Evolutionary conservation across 2,329 filamentous ascomycete species (phyloP).

Genomic region (Diaporthe nobilis): DNA sequence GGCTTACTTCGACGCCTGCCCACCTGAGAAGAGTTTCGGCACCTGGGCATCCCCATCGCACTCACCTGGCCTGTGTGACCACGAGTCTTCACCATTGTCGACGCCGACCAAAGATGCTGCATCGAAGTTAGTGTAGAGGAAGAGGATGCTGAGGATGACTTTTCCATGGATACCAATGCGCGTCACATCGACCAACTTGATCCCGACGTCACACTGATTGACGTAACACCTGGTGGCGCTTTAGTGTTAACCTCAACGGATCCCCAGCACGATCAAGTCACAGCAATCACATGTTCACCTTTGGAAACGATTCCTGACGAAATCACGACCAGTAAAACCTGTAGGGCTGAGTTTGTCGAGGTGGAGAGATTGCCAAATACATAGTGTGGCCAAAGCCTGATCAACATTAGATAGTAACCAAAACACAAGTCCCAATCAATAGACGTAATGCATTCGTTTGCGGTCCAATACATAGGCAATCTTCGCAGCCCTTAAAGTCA

Average conservation of each 20-base stretch:
- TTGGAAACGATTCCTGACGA: background rate
- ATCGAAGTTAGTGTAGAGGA: background rate
- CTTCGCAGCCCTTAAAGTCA: no score
- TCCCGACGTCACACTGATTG: background rate
- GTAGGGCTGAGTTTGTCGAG: background rate
- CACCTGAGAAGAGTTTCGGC: background rate
- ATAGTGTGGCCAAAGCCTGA: no score
- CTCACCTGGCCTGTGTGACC: background rate
- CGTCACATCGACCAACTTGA: background rate
- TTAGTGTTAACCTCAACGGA: background rate
- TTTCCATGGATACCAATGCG: background rate
- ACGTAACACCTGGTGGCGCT: background rate
- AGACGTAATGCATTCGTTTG: no score
- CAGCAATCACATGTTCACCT: background rate
- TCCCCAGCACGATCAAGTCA: background rate
- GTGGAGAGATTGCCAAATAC: constrained; percentile 11
- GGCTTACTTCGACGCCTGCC: background rate
- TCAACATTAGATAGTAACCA: no score
- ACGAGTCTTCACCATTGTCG: background rate
- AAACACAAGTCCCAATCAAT: no score
- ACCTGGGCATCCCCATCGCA: background rate
- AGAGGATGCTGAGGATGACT: background rate
- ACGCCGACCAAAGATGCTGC: background rate
- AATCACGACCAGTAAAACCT: background rate
- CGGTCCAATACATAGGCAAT: no score